phyloP scores from a whole-genome alignment of 352 stramenopile genomes.

The Phytophthora citricola region DNA sequence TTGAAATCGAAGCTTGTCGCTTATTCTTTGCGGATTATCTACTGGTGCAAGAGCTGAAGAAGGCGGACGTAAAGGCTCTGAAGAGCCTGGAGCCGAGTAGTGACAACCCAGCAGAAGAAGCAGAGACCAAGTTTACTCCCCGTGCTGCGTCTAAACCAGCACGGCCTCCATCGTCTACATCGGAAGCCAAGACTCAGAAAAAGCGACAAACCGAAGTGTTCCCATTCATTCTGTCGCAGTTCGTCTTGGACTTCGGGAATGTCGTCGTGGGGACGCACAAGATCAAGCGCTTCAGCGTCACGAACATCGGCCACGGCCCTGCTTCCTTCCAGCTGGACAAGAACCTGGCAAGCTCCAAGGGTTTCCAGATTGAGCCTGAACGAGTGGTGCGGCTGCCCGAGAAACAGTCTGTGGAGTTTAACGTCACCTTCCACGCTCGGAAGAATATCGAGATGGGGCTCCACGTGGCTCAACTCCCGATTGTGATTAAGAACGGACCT shows the following conservation, averaged over 20 bases:
- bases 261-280: constrained; percentile 92
- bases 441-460: constrained; percentile 87
- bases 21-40: constrained; percentile 91
- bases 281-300: constrained; percentile 93
- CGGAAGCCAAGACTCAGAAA: constrained; percentile 31
- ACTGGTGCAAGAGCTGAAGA: constrained; percentile 53
- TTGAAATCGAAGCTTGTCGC: constrained; percentile 85
- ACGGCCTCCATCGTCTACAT: constrained; percentile 5
- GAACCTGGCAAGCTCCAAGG: constrained; percentile 81
- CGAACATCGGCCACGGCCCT: constrained; percentile 89
- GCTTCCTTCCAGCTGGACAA: constrained; percentile 94
- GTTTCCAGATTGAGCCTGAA: constrained; percentile 94
- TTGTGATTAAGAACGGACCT: constrained; percentile 92
- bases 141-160: constrained; percentile 12
- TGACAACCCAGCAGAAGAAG: constrained; percentile 20
- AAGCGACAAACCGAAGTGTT: constrained; percentile 46
- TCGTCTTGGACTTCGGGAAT: constrained; percentile 95
- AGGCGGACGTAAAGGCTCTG: constrained; percentile 21
- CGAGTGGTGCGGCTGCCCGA: constrained; percentile 93
- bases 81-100: constrained; percentile 15
- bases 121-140: constrained; percentile 2
- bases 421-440: constrained; percentile 90
- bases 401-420: constrained; percentile 89
- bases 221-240: constrained; percentile 89
- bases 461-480: constrained; percentile 82